Base-by-base conservation (phyloP, 2,329 filamentous ascomycete genomes). In the Epichloe bromicola region DNA sequence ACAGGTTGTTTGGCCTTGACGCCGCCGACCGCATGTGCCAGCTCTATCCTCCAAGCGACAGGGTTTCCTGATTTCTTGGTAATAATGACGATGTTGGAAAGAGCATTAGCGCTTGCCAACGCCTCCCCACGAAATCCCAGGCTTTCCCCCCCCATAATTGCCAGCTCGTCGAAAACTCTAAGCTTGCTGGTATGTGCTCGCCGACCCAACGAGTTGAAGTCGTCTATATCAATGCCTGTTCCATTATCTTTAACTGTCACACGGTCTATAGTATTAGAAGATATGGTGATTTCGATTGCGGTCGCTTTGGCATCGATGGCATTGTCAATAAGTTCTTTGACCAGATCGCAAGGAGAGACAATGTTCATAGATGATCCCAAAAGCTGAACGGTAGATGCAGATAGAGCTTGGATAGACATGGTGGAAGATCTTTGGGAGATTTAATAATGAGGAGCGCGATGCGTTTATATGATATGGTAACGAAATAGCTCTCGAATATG, bases 241-340 rank as follows among this genome's bases (percentile, higher is more conserved):
- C 86, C 86, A 65, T 89, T 86, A 63, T 88, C 84, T 43, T 78
- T 75, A 46, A 89, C 79, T 58, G 85, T 78, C 38, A 91, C 76
- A 49, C 74, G 76, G 63, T 86, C 82, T 49, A 89, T 63, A 0
- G 82, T 83, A 60, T 89, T 82, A 41, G 73, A 59, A 4, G 83
- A 77, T 14, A 88, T 70, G 30, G 78, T 67, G 23, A 90, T 68
- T 49, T 85, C 78, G 52, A 91, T 70, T 2, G 74, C 75, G 2
- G 76, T 83, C 12, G 86, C 84, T 49, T 74, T 71, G 7, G 85
- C 83, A 64, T 91, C 86, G 19, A 90, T 74, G 42, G 85, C 75
- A 63, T 91, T 90, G 58, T 90, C 86, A 34, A 90, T 65, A 4
- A 90, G 78, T 65, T 90, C 86, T 61, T 90, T 90, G 58, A 88